Percentiles rank a stretch among this genome's conserved stretches.
Conservation (phyloP, 352 stramenopile species). For the Aphanomyces cochlioides region DNA sequence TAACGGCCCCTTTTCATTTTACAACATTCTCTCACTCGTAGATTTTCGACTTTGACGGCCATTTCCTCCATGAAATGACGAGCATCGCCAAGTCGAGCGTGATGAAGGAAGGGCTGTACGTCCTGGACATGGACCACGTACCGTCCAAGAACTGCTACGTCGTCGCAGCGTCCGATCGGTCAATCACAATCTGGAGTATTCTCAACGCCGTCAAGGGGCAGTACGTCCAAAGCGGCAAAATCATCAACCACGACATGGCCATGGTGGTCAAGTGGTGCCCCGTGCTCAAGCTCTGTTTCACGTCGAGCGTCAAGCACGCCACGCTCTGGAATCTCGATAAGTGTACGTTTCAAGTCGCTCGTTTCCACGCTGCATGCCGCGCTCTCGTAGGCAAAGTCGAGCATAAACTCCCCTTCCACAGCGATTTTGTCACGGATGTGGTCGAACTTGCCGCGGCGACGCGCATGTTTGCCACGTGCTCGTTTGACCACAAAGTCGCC, state of each 20-base stretch:
- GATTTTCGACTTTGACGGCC: conserved; percentile 65
- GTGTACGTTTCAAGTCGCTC: conserved; percentile 33
- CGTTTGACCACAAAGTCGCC: conserved; percentile 72
- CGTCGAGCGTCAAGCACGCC: conserved; percentile 43
- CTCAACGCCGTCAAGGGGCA: conserved; percentile 54
- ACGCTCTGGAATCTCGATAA: conserved; percentile 70
- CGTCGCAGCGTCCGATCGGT: conserved; percentile 50
- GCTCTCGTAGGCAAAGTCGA: conserved; percentile 17
- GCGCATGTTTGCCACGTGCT: conserved; percentile 61
- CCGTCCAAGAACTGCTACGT: conserved; percentile 48
- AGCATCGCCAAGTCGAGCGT: conserved; percentile 36
- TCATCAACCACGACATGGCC: conserved; percentile 49
- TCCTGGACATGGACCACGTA: conserved; percentile 62
- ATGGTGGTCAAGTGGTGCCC: conserved; percentile 56
- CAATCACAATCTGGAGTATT: conserved; percentile 63
- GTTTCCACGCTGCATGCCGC: too few species aligned
- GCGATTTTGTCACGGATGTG: conserved; percentile 52
- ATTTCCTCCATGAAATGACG: conserved; percentile 61
- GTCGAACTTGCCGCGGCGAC: conserved; percentile 47
- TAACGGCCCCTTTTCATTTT: background rate
- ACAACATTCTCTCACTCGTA: conserved; percentile 19
- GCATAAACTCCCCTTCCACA: conserved; percentile 37
- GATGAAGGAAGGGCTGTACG: conserved; percentile 38
- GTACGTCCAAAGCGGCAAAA: conserved; percentile 62
- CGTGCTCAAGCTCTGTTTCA: conserved; percentile 41